Percentiles rank a stretch among this genome's conserved stretches.
Evolutionary conservation across 192 early-diverging fungal genomes (phyloP).

Genomic region (Chytriomyces hyalinus): DNA sequence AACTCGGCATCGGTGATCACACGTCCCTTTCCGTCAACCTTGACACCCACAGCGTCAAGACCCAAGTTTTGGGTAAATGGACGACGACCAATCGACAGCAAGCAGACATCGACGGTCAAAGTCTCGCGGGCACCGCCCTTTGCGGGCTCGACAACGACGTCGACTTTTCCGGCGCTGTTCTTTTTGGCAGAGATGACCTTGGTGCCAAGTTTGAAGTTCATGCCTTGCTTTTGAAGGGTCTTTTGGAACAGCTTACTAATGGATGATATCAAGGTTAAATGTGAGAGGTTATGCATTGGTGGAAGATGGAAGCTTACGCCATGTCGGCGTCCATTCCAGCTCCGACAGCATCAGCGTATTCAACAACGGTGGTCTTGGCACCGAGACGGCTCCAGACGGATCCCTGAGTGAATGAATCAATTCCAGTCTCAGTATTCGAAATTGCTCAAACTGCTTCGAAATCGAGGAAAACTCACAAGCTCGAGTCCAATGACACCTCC

Average conservation of each 20-base stretch:
- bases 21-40: constrained; percentile 85
- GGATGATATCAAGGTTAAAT: background rate
- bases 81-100: constrained; percentile 93
- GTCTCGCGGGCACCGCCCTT: constrained; percentile 66
- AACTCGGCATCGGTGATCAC: constrained; percentile 83
- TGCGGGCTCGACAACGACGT: constrained; percentile 89
- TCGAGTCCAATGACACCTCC: constrained; percentile 99
- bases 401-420: constrained; percentile 52
- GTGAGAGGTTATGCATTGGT: background rate
- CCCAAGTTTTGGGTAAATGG: constrained; percentile 93
- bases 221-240: constrained; percentile 90
- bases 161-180: constrained; percentile 82
- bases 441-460: background rate
- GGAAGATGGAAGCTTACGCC: constrained; percentile 63
- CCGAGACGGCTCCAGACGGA: constrained; percentile 98
- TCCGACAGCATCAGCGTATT: constrained; percentile 90
- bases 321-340: constrained; percentile 96
- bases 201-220: constrained; percentile 98
- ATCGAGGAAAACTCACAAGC: constrained; percentile 51
- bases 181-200: constrained; percentile 90
- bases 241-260: constrained; percentile 79
- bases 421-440: background rate
- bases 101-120: constrained; percentile 86
- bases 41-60: constrained; percentile 88
- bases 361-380: constrained; percentile 93